These are phyloP conservation scores for Fusarium sororula DNA, from an alignment of 2,329 filamentous ascomycete genomes.

Conservation along the genomic window DNA sequence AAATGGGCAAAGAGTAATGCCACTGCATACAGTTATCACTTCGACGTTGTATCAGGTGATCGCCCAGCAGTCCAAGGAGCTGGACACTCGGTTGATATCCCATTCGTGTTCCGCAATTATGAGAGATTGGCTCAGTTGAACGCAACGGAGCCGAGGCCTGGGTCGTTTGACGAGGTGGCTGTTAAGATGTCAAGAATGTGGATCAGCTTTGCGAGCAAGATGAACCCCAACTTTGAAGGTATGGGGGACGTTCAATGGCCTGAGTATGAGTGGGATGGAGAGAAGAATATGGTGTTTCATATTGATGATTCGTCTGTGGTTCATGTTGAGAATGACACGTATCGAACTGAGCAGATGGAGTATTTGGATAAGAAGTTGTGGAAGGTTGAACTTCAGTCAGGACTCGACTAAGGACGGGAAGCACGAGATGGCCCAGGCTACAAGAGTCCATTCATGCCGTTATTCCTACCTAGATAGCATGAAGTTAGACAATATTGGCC, in stretches of 20 bases:
- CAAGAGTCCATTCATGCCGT: not conserved
- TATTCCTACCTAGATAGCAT: not conserved
- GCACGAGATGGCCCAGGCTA: too few relatives aligned
- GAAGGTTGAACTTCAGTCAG: slow-evolving; percentile 2
- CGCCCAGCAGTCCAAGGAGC: slow-evolving; percentile 10
- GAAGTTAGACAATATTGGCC: not conserved
- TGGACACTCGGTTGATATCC: slow-evolving; percentile 14
- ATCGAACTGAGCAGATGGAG: slow-evolving; percentile 21
- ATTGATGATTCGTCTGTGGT: slow-evolving; percentile 8
- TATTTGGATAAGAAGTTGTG: slow-evolving; percentile 28
- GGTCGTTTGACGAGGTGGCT: slow-evolving; percentile 3
- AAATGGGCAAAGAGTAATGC: slow-evolving; percentile 6
- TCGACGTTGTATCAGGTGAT: slow-evolving; percentile 24
- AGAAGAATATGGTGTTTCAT: slow-evolving; percentile 15
- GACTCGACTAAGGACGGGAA: not conserved
- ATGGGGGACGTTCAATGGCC: slow-evolving; percentile 9
- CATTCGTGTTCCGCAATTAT: slow-evolving; percentile 18
- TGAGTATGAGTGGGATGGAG: not conserved
- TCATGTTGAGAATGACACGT: slow-evolving; percentile 9
- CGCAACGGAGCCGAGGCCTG: not conserved
- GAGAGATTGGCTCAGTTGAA: slow-evolving; percentile 1
- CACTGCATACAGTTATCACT: slow-evolving; percentile 21
- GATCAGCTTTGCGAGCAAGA: slow-evolving; percentile 14
- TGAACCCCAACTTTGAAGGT: slow-evolving; percentile 19
- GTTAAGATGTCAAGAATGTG: slow-evolving; percentile 19